Conservation (phyloP, 2,329 filamentous ascomycete species). For the Zymoseptoria pseudotritici region DNA sequence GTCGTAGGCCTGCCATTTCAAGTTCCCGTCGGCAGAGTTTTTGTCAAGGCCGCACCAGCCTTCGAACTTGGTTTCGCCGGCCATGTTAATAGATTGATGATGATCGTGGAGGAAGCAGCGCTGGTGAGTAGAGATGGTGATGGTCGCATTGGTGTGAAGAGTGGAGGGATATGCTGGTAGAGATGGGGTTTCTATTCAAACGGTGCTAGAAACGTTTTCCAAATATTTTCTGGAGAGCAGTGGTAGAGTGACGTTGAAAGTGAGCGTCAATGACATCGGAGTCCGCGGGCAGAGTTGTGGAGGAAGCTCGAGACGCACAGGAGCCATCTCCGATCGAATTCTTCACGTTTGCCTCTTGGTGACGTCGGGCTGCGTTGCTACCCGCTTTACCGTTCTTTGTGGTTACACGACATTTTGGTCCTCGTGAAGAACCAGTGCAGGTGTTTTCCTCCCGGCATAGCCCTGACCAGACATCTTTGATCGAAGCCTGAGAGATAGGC, state of each 20-base stretch:
- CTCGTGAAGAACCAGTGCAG: too few relatives aligned
- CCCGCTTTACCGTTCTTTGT: background rate
- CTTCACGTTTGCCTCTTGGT: background rate
- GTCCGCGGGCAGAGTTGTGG: background rate
- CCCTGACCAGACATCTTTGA: too few relatives aligned
- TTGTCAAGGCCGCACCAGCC: constrained; percentile 50
- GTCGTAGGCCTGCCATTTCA: constrained; percentile 41
- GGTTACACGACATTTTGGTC: too few relatives aligned
- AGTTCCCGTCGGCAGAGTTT: constrained; percentile 44
- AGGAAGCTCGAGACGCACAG: background rate
- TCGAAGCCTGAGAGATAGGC: too few relatives aligned
- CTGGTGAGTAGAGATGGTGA: background rate
- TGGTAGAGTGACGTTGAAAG: background rate
- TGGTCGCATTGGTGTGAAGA: background rate
- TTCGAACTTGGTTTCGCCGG: constrained; percentile 43
- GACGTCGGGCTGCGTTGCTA: background rate
- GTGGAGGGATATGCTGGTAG: background rate
- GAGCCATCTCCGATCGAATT: background rate
- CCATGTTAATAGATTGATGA: background rate
- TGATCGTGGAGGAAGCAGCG: background rate
- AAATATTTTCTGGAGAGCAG: background rate
- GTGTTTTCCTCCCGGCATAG: too few relatives aligned
- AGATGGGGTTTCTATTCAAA: background rate
- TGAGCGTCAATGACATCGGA: background rate
- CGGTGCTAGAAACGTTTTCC: background rate